Base-by-base conservation (phyloP, 2,329 filamentous ascomycete genomes). In the Clonostachys chloroleuca region DNA sequence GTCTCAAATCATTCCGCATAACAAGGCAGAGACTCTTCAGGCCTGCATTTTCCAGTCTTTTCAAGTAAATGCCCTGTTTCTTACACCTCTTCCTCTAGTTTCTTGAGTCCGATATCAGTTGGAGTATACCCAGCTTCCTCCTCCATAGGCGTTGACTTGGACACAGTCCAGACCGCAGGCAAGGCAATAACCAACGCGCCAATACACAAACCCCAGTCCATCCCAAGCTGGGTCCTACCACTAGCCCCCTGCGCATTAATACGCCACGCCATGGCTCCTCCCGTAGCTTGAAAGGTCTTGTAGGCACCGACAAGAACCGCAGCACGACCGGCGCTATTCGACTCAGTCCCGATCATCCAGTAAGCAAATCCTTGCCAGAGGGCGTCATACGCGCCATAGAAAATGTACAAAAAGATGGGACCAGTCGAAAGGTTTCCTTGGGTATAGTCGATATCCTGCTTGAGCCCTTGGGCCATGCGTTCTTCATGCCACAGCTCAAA, bases 331-430 rank as follows among this genome's bases (percentile, higher is more conserved):
- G 70, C 59, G 14, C 61, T 68, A 55, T 75, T 72, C 18, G 66
- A 70, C 49, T 65, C 62, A 2, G 72, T 67, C 12, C 72, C 71
- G 46, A 75, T 70, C n/a, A 74, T 57, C 81, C 81, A 86, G 68
- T 86, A 85, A 45, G 81, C 78, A 52, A 70, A 77, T 3, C 77
- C 80, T 61, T 87, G 83, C 81, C 81, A 87, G 16, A 82, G 71
- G 2, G 83, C 81, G 59, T 87, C 84, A 57, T 82, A 85, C 51
- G 80, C 75, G 39, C 84, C 84, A 59, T 86, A 87, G 65, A 85
- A 86, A 59, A 87, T 82, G 68, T 86, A 87, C 13, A 87, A 67
- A 56, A 86, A 80, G 56, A 87, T 84, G 10, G 83, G 83, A 0
- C 82, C 83, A 6, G 74, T 72, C 45, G 78, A 84, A 39, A 74